These are phyloP conservation scores for Phaeoacremonium minimum DNA, from an alignment of 2,329 filamentous ascomycete genomes.

Conservation along the genomic window DNA sequence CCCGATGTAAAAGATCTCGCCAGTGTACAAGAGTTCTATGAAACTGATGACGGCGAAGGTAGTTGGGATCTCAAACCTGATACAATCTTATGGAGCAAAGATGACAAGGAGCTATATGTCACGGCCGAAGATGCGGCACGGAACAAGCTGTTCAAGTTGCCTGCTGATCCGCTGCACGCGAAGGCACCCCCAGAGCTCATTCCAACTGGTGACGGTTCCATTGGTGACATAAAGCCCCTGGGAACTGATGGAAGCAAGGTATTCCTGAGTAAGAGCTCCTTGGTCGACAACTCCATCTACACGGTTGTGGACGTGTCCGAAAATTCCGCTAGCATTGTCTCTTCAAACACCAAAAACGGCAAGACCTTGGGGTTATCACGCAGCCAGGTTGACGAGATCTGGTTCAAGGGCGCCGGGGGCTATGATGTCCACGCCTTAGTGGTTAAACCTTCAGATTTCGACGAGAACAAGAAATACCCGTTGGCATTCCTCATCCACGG, in stretches of 20 bases:
- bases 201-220: slow-evolving; percentile 44
- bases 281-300: slow-evolving; percentile 70
- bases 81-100: slow-evolving; percentile 50
- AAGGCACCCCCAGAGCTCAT: slow-evolving; percentile 43
- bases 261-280: slow-evolving; percentile 63
- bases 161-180: slow-evolving; percentile 47
- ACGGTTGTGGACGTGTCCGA: slow-evolving; percentile 48
- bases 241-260: slow-evolving; percentile 40
- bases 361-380: slow-evolving; percentile 61
- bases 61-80: slow-evolving; percentile 58
- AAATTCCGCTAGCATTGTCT: slow-evolving; percentile 39
- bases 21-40: slow-evolving; percentile 59
- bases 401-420: slow-evolving; percentile 60
- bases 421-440: slow-evolving; percentile 69
- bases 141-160: slow-evolving; percentile 57
- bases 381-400: slow-evolving; percentile 63
- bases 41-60: slow-evolving; percentile 58
- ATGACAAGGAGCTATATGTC: slow-evolving; percentile 64
- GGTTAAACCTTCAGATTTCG: slow-evolving; percentile 63
- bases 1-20: slow-evolving; percentile 54
- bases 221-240: slow-evolving; percentile 49
- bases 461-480: slow-evolving; percentile 69
- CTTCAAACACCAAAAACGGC: slow-evolving; percentile 63
- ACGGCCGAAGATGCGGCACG: slow-evolving; percentile 67
- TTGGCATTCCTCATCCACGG: slow-evolving; percentile 78